Percentiles rank a stretch among this genome's conserved stretches.
Conservation (phyloP, 2,329 filamentous ascomycete species). For the Pseudogymnoascus sp. region DNA sequence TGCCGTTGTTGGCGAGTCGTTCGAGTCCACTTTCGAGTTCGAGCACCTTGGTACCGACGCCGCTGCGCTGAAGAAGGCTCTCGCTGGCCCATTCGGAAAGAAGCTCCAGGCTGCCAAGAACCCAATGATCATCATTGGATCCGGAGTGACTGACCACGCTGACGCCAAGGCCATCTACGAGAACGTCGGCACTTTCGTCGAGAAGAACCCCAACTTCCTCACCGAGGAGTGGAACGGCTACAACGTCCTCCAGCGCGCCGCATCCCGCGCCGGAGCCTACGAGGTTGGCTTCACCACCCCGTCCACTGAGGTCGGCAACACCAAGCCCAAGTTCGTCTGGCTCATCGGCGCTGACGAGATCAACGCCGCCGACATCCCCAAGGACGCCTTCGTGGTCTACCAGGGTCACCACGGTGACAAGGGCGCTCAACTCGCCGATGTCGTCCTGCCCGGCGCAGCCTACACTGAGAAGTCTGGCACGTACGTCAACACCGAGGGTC, state of each 20-base stretch:
- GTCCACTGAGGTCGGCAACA: conserved; percentile 70
- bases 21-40: conserved; percentile 91
- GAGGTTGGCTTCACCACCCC: conserved; percentile 92
- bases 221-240: conserved; percentile 94
- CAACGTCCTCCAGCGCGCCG: conserved; percentile 90
- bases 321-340: conserved; percentile 91
- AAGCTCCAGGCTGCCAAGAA: conserved; percentile 79
- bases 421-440: conserved; percentile 85
- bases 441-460: conserved; percentile 86
- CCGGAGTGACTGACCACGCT: conserved; percentile 79
- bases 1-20: conserved; percentile 81
- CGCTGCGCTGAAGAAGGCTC: conserved; percentile 71
- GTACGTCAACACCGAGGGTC: conserved; percentile 96
- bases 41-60: conserved; percentile 79
- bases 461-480: conserved; percentile 97
- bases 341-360: conserved; percentile 93
- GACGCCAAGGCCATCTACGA: conserved; percentile 94
- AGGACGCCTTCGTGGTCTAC: conserved; percentile 94
- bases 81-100: conserved; percentile 84
- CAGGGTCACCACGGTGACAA: conserved; percentile 96
- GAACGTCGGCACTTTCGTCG: conserved; percentile 79
- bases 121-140: conserved; percentile 95
- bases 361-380: conserved; percentile 75
- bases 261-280: conserved; percentile 86
- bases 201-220: conserved; percentile 88